Evolutionary conservation across 768 basidiomycete species (phyloP).

Genomic region (Suillus weaverae): DNA sequence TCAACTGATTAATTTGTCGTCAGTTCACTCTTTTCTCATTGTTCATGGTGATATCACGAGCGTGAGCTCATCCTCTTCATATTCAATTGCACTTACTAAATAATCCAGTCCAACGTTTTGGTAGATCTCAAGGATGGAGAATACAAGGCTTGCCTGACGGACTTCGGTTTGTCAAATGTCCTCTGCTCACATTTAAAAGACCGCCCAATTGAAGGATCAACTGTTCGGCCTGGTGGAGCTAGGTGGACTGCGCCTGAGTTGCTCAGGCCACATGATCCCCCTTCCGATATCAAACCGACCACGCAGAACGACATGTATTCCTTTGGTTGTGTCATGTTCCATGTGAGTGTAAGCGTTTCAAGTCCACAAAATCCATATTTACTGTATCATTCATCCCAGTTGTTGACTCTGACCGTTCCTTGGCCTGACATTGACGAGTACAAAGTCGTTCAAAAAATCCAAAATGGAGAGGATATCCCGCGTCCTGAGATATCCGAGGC

Average conservation of each 20-base stretch:
- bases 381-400: background rate
- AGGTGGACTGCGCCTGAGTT: conserved; percentile 44
- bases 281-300: conserved; percentile 20
- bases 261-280: conserved; percentile 17
- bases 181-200: conserved; percentile 22
- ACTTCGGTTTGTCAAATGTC: conserved; percentile 43
- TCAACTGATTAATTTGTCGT: background rate
- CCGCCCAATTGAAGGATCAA: background rate
- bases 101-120: conserved; percentile 40
- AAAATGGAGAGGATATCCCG: background rate
- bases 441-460: background rate
- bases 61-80: background rate
- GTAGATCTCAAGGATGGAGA: conserved; percentile 32
- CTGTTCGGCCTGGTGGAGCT: conserved; percentile 30
- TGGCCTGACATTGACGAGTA: background rate
- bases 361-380: background rate
- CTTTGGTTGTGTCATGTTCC: conserved; percentile 25
- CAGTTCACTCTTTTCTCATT: background rate
- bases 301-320: conserved; percentile 40
- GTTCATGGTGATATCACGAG: conserved; percentile 9
- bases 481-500: background rate
- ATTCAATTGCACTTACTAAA: background rate
- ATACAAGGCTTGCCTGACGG: conserved; percentile 38
- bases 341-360: background rate
- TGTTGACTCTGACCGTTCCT: background rate